Evolutionary conservation across 306 rosid genomes (phyloP).

Genomic region (Vicia villosa): DNA sequence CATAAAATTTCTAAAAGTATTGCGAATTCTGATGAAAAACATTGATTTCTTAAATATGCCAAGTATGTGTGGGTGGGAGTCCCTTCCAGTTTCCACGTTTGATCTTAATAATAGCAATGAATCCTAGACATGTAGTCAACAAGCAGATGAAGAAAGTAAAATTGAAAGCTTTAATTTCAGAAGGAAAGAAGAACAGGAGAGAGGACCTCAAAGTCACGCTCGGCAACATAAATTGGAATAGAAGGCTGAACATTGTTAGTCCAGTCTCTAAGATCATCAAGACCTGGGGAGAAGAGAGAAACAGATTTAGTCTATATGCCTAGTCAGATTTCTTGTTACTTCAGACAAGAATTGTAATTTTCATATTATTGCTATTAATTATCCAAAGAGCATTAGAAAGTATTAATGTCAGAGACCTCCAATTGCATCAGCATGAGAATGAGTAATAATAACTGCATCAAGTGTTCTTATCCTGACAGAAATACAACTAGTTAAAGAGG

Average conservation of each 20-base stretch:
- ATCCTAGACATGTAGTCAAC: neutral
- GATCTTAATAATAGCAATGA: neutral
- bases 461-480: slow-evolving; percentile 94
- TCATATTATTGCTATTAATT: slow-evolving; percentile 31
- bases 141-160: slow-evolving; percentile 8
- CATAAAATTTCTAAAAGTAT: neutral
- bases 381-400: slow-evolving; percentile 42
- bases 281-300: slow-evolving; percentile 54
- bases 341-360: slow-evolving; percentile 29
- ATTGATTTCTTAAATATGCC: slow-evolving; percentile 14
- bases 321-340: slow-evolving; percentile 10
- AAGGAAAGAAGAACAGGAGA: slow-evolving; percentile 34
- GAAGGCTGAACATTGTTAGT: slow-evolving; percentile 91
- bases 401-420: slow-evolving; percentile 78
- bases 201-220: slow-evolving; percentile 88
- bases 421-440: slow-evolving; percentile 98
- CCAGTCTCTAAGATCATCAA: slow-evolving; percentile 97
- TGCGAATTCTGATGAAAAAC: slow-evolving; percentile 16
- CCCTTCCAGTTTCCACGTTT: slow-evolving; percentile 8
- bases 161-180: slow-evolving; percentile 24
- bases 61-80: slow-evolving; percentile 2
- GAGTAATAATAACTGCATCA: slow-evolving; percentile 94
- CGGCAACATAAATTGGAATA: slow-evolving; percentile 84
- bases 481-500: slow-evolving; percentile 55
- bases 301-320: slow-evolving; percentile 28